Conservation (phyloP, 2,329 filamentous ascomycete genomes). For the Ophiosphaerella korrae region DNA sequence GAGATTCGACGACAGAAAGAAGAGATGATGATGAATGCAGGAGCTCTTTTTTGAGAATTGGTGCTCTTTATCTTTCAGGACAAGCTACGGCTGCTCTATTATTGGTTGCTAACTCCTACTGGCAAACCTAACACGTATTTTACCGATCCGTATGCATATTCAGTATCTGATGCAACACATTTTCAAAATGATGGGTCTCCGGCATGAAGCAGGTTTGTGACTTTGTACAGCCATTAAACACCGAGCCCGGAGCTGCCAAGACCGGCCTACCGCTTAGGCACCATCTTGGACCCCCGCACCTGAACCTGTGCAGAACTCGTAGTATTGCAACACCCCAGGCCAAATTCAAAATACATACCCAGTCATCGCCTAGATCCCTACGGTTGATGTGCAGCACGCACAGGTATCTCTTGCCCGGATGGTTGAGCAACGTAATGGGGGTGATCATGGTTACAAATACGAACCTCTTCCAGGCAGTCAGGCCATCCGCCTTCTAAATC, state of each 20-base stretch:
- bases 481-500: not conserved
- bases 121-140: no score
- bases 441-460: not conserved
- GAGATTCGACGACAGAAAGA: conserved; percentile 53
- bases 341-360: no score
- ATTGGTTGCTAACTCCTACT: not conserved
- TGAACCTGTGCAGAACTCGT: no score
- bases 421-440: not conserved
- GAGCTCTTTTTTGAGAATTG: conserved; percentile 43
- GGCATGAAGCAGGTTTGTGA: no score
- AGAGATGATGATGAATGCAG: conserved; percentile 48
- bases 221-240: no score
- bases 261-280: no score
- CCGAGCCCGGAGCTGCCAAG: no score
- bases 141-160: no score
- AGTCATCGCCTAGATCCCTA: not conserved
- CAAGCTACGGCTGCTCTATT: not conserved
- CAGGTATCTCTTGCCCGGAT: not conserved
- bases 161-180: no score
- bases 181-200: no score
- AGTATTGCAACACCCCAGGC: no score
- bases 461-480: not conserved
- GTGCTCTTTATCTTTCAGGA: not conserved
- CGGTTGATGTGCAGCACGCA: not conserved
- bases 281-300: no score